These are phyloP conservation scores for Aspergillus incahuasiensis DNA, from an alignment of 495 filamentous ascomycete genomes.

Conservation along the genomic window DNA sequence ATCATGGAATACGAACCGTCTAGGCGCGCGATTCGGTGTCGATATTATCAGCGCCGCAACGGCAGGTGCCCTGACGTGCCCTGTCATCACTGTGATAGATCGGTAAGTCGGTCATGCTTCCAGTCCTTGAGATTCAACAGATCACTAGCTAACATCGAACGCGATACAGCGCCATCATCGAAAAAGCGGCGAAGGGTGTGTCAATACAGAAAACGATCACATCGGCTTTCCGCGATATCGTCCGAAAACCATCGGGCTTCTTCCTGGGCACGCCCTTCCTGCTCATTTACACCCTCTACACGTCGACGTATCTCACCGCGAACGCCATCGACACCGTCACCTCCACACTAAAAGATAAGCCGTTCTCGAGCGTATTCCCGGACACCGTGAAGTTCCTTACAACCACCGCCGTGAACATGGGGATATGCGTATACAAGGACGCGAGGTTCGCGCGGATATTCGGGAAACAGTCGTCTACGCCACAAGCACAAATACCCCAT, in stretches of 20 bases:
- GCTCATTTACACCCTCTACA: conserved; percentile 85
- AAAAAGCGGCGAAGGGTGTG: conserved; percentile 81
- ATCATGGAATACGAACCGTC: conserved; percentile 75
- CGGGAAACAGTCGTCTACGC: conserved; percentile 39
- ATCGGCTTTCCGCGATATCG: conserved; percentile 56
- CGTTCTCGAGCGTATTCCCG: conserved; percentile 58
- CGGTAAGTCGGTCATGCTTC: conserved; percentile 49
- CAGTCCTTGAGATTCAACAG: not conserved
- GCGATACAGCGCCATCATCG: conserved; percentile 75
- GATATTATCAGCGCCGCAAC: conserved; percentile 68
- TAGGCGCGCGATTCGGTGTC: conserved; percentile 63
- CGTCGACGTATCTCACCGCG: conserved; percentile 84
- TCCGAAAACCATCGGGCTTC: conserved; percentile 64
- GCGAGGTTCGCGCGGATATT: conserved; percentile 80
- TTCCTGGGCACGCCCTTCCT: conserved; percentile 77
- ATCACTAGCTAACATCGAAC: not conserved
- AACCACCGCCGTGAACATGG: conserved; percentile 79
- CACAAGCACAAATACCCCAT: conserved; percentile 20
- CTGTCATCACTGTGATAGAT: conserved; percentile 87
- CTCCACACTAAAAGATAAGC: conserved; percentile 56
- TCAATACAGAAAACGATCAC: conserved; percentile 65
- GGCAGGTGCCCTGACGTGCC: conserved; percentile 80
- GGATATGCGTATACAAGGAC: conserved; percentile 91
- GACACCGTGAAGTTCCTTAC: conserved; percentile 79
- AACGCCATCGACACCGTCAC: conserved; percentile 80